Percentiles rank a stretch among this genome's conserved stretches.
Evolutionary conservation across 2,329 filamentous ascomycete genomes (phyloP).

Genomic region (Biscogniauxia marginata): DNA sequence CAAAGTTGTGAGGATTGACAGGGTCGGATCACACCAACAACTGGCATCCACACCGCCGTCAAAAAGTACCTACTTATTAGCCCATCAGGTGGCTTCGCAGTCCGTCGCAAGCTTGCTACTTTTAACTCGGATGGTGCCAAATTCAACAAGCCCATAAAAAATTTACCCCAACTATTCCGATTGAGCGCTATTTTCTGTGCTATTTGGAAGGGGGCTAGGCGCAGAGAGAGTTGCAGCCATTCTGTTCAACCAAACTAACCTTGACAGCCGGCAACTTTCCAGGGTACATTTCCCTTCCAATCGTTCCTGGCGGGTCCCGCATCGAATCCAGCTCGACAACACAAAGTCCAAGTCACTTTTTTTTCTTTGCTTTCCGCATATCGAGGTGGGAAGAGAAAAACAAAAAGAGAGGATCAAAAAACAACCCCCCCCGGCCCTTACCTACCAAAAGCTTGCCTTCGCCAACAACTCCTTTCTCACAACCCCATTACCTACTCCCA

Average conservation of each 20-base stretch:
- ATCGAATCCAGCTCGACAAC: constrained; percentile 3
- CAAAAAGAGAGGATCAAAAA: background rate
- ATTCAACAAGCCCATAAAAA: constrained; percentile 31
- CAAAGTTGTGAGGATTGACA: constrained; percentile 1
- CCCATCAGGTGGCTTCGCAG: background rate
- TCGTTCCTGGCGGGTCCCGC: constrained; percentile 8
- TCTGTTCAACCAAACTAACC: background rate
- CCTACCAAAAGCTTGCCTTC: background rate
- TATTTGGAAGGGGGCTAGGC: background rate
- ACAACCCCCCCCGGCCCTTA: background rate
- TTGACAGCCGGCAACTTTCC: background rate
- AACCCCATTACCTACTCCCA: constrained; percentile 1
- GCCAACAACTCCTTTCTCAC: constrained; percentile 1
- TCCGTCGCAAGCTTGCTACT: background rate
- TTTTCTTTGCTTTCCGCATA: background rate
- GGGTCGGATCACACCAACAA: background rate
- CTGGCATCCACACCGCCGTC: background rate
- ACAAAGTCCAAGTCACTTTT: constrained; percentile 1
- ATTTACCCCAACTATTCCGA: constrained; percentile 36
- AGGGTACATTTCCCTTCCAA: background rate
- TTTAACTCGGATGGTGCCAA: constrained; percentile 15
- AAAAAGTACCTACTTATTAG: background rate
- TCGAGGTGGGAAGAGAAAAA: background rate
- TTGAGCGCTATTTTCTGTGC: constrained; percentile 3
- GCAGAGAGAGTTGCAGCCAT: background rate